These are phyloP conservation scores for Alternaria panax DNA, from an alignment of 2,329 filamentous ascomycete species.

Conservation along the genomic window DNA sequence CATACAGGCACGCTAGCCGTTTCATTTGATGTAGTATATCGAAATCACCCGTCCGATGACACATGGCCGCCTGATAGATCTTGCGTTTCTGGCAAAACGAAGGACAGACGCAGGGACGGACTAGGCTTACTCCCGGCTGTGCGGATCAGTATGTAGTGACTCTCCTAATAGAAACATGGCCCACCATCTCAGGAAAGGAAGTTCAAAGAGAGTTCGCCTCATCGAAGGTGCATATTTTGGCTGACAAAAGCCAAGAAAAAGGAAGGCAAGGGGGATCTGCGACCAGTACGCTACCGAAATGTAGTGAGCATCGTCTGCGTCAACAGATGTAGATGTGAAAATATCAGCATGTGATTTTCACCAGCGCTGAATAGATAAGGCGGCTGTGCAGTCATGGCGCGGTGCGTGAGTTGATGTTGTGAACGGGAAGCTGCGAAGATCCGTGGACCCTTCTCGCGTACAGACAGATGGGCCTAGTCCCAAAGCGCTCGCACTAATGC, in stretches of 20 bases:
- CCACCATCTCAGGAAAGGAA: constrained; percentile 5
- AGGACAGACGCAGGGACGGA: constrained; percentile 7
- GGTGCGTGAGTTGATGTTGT: constrained; percentile 2
- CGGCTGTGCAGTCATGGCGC: background rate
- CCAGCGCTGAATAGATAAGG: background rate
- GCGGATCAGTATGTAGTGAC: constrained; percentile 10
- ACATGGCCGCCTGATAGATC: constrained; percentile 12
- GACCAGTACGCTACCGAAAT: background rate
- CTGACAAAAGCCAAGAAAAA: constrained; percentile 12
- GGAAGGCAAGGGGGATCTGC: constrained; percentile 7
- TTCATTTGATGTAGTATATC: constrained; percentile 2
- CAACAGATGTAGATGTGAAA: background rate
- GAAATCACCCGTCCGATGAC: constrained; percentile 4
- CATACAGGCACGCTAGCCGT: constrained; percentile 1
- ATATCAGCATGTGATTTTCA: background rate
- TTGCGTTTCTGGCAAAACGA: constrained; percentile 6
- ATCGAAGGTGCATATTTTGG: constrained; percentile 5
- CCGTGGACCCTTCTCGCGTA: background rate
- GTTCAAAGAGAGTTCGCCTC: background rate
- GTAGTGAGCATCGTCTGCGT: background rate
- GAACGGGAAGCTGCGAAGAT: background rate
- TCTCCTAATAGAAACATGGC: constrained; percentile 4
- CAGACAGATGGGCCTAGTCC: background rate
- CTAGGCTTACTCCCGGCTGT: constrained; percentile 3
- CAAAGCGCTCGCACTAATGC: background rate